phyloP scores from a whole-genome alignment of 306 rosid species.

The Canavalia gladiata region DNA sequence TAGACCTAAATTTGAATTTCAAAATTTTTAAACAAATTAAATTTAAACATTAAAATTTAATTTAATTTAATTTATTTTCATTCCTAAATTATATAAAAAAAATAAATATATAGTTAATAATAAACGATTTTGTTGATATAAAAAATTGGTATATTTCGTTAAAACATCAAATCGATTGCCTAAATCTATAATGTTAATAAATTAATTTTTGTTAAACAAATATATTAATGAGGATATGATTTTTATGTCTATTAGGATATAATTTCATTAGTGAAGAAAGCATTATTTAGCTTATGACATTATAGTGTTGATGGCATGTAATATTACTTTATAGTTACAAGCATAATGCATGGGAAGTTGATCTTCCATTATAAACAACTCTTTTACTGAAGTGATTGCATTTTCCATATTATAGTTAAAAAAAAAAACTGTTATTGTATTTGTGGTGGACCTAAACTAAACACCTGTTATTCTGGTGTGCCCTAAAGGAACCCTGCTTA shows the following conservation, averaged over 20 bases:
- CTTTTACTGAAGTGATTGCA: not conserved
- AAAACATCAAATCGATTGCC: not conserved
- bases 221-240: not conserved
- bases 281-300: not conserved
- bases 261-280: not conserved
- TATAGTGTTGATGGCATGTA: not conserved
- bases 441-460: not conserved
- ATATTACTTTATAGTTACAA: not conserved
- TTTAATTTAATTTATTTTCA: too few species aligned
- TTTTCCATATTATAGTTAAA: not conserved
- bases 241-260: not conserved
- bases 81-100: too few species aligned
- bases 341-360: not conserved
- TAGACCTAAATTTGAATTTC: too few species aligned
- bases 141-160: not conserved
- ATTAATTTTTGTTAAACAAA: not conserved
- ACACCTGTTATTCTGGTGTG: not conserved
- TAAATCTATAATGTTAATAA: not conserved
- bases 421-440: not conserved
- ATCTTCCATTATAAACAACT: not conserved
- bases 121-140: not conserved
- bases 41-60: too few species aligned
- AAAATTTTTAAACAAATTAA: too few species aligned
- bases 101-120: not conserved
- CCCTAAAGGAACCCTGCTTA: not conserved